Base-by-base conservation (phyloP, 2,329 filamentous ascomycete genomes). In the Aspergillus quadrilineatus region DNA sequence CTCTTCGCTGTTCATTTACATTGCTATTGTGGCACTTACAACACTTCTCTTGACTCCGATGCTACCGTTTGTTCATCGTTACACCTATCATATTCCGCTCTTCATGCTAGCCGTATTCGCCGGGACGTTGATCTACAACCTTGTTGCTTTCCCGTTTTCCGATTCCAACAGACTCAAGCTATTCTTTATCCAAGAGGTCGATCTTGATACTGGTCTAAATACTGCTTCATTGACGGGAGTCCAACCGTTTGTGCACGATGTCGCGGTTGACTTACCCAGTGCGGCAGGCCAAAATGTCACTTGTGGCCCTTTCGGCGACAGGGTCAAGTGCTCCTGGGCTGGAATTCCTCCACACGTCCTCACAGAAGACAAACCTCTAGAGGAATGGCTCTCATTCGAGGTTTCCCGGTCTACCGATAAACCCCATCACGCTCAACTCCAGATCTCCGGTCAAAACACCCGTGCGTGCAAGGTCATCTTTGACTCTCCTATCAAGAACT, bases 71-170 rank as follows among this genome's bases (percentile, higher is more conserved):
- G 81, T 96, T 41, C 92, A 97, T 71, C 88, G 93, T 43, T 85
- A 94, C 61, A 90, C 88, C 1, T 89, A 89, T 69, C 91, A 96
- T 58, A 72, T 97, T 4, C 92, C 94, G 0, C 77, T 88, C 0
- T 86, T 96, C 65, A 73, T 97, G 14, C 79, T 95, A 29, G 69
- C 87, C 10, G 77, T 96, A 7, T 90, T 92, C 59, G 67, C 85
- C 26, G 89, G 81, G 30, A 95, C 91, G 1, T 76, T 95, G 29
- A 82, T 92, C 55, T 97, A 96, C 78, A 96, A 95, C 68, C 82
- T 97, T 4, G 76, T 84, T 2, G 90, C 89, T 1, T 97, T 96
- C 72, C 94, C 94, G 0, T 97, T 97, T 74, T 94, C 90, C 0
- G 77, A 83, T 22, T 82, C 85, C 57, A 89, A 87, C 69, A 84